Conservation (phyloP, 352 stramenopile species). For the Globisporangium recalcitrans region DNA sequence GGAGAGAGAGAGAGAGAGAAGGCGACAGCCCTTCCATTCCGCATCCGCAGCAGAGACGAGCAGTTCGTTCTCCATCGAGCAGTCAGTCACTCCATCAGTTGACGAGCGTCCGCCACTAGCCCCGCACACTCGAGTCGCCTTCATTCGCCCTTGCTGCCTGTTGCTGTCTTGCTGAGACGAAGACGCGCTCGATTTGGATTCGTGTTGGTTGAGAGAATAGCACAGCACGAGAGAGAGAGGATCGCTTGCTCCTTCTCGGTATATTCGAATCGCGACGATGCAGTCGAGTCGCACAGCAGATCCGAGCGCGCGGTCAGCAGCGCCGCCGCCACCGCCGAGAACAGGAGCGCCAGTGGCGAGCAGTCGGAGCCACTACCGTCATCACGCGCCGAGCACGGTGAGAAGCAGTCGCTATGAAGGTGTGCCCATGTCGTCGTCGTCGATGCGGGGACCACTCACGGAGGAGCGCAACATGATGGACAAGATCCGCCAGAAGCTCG, state of each 20-base stretch:
- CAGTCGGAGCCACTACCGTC: constrained; percentile 25
- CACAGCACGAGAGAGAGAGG: neutral
- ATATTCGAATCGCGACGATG: no score
- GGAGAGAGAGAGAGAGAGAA: neutral
- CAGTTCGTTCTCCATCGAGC: no score
- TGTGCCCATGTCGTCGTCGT: neutral
- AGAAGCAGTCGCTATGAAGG: neutral
- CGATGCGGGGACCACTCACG: constrained; percentile 16
- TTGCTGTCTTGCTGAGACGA: neutral
- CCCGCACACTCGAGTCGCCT: neutral
- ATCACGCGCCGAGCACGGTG: neutral
- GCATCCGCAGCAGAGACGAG: neutral
- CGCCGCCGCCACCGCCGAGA: neutral
- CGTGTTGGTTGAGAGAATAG: neutral
- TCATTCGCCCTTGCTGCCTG: neutral
- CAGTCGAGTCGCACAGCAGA: neutral
- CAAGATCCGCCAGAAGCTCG: constrained; percentile 64
- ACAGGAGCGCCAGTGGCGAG: constrained; percentile 15
- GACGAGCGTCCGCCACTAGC: neutral
- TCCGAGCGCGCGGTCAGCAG: neutral
- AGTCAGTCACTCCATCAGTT: neutral
- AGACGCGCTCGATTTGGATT: neutral
- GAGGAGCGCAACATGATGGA: constrained; percentile 68
- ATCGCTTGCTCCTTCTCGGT: no score
- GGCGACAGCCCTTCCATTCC: neutral